phyloP scores from a whole-genome alignment of 768 basidiomycete species.

The Russula compacta region DNA sequence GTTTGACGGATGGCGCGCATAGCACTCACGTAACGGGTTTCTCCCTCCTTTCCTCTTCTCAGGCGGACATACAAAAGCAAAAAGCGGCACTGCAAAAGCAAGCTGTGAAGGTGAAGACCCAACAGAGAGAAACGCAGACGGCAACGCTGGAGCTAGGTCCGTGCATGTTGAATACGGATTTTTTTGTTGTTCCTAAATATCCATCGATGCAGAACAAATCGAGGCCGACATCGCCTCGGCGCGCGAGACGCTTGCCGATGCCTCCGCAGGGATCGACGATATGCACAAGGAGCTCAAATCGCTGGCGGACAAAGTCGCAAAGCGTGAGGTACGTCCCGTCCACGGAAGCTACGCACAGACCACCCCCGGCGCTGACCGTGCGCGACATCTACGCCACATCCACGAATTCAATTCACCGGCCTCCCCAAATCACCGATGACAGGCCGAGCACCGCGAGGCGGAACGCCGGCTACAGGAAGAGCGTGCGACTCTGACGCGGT shows the following conservation, averaged over 20 bases:
- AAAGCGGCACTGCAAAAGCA: conserved; percentile 78
- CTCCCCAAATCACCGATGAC: not conserved
- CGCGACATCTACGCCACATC: not conserved
- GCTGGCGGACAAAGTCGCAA: conserved; percentile 1
- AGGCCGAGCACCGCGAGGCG: conserved; percentile 55
- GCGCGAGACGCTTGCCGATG: conserved; percentile 1
- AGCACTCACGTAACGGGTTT: not conserved
- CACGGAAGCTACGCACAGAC: not conserved
- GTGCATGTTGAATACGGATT: conserved; percentile 20
- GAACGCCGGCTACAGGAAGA: conserved; percentile 74
- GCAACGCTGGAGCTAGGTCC: conserved; percentile 80
- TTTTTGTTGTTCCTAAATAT: not conserved
- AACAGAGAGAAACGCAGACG: conserved; percentile 86
- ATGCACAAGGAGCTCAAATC: conserved; percentile 12
- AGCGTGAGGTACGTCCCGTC: not conserved
- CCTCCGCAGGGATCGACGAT: conserved; percentile 6
- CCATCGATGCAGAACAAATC: conserved; percentile 55
- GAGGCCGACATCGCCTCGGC: conserved; percentile 50
- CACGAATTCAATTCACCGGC: too few species aligned
- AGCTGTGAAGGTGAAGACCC: conserved; percentile 68
- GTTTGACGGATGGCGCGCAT: not conserved
- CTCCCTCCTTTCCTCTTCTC: not conserved
- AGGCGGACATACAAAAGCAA: conserved; percentile 74
- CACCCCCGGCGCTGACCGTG: not conserved
- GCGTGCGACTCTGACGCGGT: conserved; percentile 76